Evolutionary conservation across 768 basidiomycete species (phyloP).

Genomic region (Lactarius trivialis): DNA sequence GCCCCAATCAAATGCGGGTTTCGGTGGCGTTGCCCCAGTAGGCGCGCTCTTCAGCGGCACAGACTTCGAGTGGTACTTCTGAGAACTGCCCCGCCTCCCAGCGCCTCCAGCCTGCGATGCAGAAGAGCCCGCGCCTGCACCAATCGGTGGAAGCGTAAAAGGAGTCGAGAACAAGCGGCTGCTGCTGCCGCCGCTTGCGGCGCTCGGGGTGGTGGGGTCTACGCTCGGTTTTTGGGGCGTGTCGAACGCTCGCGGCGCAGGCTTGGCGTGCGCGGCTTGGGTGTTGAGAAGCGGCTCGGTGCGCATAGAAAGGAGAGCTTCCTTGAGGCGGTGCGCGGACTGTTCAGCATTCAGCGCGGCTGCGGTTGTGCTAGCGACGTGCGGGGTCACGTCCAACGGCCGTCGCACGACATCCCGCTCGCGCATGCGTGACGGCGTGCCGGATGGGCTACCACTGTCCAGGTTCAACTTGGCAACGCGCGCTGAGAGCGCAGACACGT

Average conservation of each 20-base stretch:
- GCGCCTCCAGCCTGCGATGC: slow-evolving; percentile 12
- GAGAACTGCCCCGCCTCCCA: slow-evolving; percentile 6
- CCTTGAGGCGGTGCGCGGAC: slow-evolving; percentile 63
- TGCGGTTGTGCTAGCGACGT: slow-evolving; percentile 68
- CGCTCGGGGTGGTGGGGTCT: background rate
- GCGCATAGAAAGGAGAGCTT: slow-evolving; percentile 53
- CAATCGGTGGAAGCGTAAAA: slow-evolving; percentile 9
- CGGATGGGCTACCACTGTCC: slow-evolving; percentile 33
- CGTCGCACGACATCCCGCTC: slow-evolving; percentile 17
- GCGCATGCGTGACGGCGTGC: slow-evolving; percentile 17
- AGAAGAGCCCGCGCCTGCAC: slow-evolving; percentile 3
- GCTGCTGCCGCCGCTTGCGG: background rate
- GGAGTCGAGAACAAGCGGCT: background rate
- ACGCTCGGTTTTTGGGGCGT: slow-evolving; percentile 17
- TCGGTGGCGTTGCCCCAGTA: background rate
- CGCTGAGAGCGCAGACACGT: slow-evolving; percentile 45
- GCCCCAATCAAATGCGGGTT: slow-evolving; percentile 50
- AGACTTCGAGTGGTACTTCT: slow-evolving; percentile 34
- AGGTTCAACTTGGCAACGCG: slow-evolving; percentile 49
- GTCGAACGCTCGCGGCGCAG: slow-evolving; percentile 27
- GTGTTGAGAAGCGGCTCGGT: slow-evolving; percentile 63
- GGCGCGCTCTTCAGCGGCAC: slow-evolving; percentile 29
- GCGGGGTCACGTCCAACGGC: slow-evolving; percentile 39
- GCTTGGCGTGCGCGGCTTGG: slow-evolving; percentile 33
- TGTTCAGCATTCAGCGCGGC: slow-evolving; percentile 79